These are phyloP conservation scores for Auricularia cornea DNA, from an alignment of 768 basidiomycete genomes.

Conservation along the genomic window DNA sequence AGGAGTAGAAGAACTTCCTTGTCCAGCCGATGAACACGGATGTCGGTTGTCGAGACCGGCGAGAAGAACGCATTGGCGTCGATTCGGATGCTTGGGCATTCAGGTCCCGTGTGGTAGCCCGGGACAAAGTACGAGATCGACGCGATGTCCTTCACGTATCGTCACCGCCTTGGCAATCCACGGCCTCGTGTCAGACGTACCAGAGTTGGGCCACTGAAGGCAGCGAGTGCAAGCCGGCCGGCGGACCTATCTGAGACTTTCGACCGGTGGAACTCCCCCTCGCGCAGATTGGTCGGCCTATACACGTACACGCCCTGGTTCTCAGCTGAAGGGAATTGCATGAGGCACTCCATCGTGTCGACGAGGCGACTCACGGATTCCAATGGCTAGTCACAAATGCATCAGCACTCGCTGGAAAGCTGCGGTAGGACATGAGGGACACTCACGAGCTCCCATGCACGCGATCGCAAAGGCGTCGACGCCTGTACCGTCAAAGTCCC, in stretches of 20 bases:
- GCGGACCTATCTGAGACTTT: slow-evolving; percentile 16
- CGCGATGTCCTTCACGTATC: slow-evolving; percentile 22
- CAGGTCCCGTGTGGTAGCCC: slow-evolving; percentile 18
- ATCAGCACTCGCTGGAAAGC: too few relatives aligned
- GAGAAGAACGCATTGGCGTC: slow-evolving; percentile 6
- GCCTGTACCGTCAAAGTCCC: slow-evolving; percentile 6
- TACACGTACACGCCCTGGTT: slow-evolving; percentile 5
- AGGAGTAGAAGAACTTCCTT: slow-evolving; percentile 18
- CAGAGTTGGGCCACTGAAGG: slow-evolving; percentile 2
- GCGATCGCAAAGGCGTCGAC: slow-evolving; percentile 16
- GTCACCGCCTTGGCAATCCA: too few relatives aligned
- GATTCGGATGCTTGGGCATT: slow-evolving; percentile 14
- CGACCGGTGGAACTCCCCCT: slow-evolving; percentile 10
- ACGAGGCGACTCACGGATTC: too few relatives aligned
- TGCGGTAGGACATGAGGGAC: not conserved
- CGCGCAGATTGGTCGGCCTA: slow-evolving; percentile 5
- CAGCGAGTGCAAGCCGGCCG: slow-evolving; percentile 12
- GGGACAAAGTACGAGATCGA: slow-evolving; percentile 24
- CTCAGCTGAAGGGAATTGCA: not conserved
- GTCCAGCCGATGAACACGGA: too few relatives aligned
- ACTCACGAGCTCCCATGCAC: slow-evolving; percentile 14
- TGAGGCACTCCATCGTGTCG: too few relatives aligned
- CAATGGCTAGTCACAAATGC: too few relatives aligned
- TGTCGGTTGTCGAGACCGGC: too few relatives aligned
- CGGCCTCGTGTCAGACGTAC: too few relatives aligned